Evolutionary conservation across 2,329 filamentous ascomycete species (phyloP).

Genomic region (Fusarium sp.): DNA sequence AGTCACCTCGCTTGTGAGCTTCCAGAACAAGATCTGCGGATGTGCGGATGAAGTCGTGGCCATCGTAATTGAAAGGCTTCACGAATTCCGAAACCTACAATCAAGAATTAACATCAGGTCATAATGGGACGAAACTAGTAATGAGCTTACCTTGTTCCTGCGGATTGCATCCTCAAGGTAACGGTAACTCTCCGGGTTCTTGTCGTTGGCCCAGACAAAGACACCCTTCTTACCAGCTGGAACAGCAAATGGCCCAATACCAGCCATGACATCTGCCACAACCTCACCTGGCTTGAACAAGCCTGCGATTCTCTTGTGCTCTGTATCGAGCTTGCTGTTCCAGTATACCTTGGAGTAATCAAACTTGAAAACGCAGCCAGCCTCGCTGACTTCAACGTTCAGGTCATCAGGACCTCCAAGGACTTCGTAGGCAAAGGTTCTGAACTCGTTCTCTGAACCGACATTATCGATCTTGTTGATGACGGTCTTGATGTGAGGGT

Average conservation of each 20-base stretch:
- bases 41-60: constrained; percentile 79
- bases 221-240: constrained; percentile 90
- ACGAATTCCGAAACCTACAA: constrained; percentile 74
- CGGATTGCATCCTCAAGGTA: constrained; percentile 76
- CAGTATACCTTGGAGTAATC: constrained; percentile 98
- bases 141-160: constrained; percentile 77
- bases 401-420: constrained; percentile 84
- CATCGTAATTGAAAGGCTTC: constrained; percentile 83
- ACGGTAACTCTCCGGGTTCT: constrained; percentile 89
- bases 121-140: neutral
- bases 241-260: constrained; percentile 93
- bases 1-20: constrained; percentile 63
- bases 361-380: constrained; percentile 87
- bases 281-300: constrained; percentile 86
- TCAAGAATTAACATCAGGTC: constrained; percentile 18
- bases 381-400: constrained; percentile 84
- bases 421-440: constrained; percentile 93
- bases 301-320: constrained; percentile 83
- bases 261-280: constrained; percentile 96
- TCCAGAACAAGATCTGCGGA: constrained; percentile 71
- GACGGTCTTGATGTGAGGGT: constrained; percentile 82
- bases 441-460: constrained; percentile 84
- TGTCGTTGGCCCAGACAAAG: constrained; percentile 96
- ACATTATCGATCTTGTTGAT: constrained; percentile 97
- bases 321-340: constrained; percentile 91